phyloP scores from a whole-genome alignment of 2,329 filamentous ascomycete species.

The Xylaria sp. region DNA sequence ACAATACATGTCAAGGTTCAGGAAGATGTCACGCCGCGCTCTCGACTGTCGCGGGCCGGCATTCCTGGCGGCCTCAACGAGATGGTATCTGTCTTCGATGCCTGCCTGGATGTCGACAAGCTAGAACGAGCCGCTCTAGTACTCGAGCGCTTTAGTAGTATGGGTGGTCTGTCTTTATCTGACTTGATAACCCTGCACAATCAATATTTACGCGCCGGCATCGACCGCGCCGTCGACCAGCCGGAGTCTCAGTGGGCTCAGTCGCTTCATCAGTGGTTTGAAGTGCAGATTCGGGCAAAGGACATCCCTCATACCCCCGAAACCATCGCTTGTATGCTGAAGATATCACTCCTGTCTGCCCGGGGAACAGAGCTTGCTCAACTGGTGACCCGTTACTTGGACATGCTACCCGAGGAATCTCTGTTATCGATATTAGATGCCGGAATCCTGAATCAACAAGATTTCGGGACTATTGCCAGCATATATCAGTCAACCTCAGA shows the following conservation, averaged over 20 bases:
- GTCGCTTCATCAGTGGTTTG: slow-evolving; percentile 84
- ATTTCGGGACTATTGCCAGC: slow-evolving; percentile 67
- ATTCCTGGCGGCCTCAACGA: slow-evolving; percentile 75
- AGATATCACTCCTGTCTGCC: slow-evolving; percentile 68
- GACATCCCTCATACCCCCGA: slow-evolving; percentile 64
- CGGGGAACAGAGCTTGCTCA: slow-evolving; percentile 56
- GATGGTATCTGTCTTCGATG: slow-evolving; percentile 81
- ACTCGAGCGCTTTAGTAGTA: slow-evolving; percentile 70
- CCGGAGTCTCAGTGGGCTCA: slow-evolving; percentile 67
- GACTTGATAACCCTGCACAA: slow-evolving; percentile 79
- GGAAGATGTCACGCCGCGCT: slow-evolving; percentile 42
- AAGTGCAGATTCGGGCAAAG: slow-evolving; percentile 74
- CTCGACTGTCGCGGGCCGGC: slow-evolving; percentile 57
- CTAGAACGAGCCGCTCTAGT: slow-evolving; percentile 81
- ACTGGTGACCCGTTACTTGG: slow-evolving; percentile 70
- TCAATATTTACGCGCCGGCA: slow-evolving; percentile 74
- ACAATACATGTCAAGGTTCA: slow-evolving; percentile 59
- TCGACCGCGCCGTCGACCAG: slow-evolving; percentile 69
- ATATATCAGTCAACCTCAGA: slow-evolving; percentile 57
- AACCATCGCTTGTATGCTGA: slow-evolving; percentile 74
- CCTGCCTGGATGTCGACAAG: slow-evolving; percentile 84
- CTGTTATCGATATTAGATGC: slow-evolving; percentile 64
- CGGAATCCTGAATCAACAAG: slow-evolving; percentile 67
- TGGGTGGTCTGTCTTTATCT: slow-evolving; percentile 63
- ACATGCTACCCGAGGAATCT: slow-evolving; percentile 66